Conservation (phyloP, 495 filamentous ascomycete species). For the Aspergillus heteromorphus region DNA sequence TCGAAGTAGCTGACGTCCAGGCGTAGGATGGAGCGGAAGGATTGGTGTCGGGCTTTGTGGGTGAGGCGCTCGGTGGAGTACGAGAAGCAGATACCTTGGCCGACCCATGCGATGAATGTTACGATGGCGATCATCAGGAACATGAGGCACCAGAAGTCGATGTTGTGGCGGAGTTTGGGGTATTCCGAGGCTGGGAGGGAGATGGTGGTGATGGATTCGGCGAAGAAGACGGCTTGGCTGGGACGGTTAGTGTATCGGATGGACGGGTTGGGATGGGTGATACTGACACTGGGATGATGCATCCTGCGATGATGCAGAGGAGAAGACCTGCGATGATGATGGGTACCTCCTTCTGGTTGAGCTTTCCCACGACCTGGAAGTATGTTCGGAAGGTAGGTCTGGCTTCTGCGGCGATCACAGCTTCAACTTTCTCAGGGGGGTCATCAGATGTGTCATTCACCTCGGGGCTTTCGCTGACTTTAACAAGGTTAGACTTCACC, state of each 20-base stretch:
- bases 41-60: constrained; percentile 66
- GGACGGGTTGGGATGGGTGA: background rate
- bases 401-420: background rate
- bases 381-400: background rate
- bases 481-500: background rate
- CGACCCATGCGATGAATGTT: constrained; percentile 60
- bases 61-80: constrained; percentile 78
- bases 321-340: background rate
- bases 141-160: constrained; percentile 88
- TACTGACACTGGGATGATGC: background rate
- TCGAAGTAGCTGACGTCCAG: constrained; percentile 91
- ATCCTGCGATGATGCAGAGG: background rate
- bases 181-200: constrained; percentile 43
- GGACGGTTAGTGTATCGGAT: constrained; percentile 29
- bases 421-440: background rate
- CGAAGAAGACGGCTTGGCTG: constrained; percentile 79
- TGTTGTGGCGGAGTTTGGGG: constrained; percentile 53
- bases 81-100: constrained; percentile 70
- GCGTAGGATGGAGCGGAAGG: constrained; percentile 80
- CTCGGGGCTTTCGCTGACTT: background rate
- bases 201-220: constrained; percentile 71
- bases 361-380: background rate
- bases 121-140: constrained; percentile 83
- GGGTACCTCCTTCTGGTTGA: background rate
- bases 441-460: background rate